A percentile compares a stretch with the other conserved stretches of the same genome.
Evolutionary conservation across 495 filamentous ascomycete genomes (phyloP).

Genomic region (Penicillium paxilli): DNA sequence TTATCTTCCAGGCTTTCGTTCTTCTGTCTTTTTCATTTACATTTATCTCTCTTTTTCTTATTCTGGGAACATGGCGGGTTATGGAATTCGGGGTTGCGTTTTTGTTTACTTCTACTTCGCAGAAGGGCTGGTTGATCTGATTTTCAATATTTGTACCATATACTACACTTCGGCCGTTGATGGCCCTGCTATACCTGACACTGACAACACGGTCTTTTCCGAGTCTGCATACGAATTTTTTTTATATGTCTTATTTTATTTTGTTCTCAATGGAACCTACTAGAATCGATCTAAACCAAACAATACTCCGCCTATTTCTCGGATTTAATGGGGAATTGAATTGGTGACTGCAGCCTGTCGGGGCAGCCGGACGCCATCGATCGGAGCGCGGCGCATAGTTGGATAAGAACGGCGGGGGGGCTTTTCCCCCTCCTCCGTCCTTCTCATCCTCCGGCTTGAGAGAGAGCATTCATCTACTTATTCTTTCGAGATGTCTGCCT

Average conservation of each 20-base stretch:
- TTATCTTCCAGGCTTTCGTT: no score
- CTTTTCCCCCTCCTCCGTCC: conserved; percentile 16
- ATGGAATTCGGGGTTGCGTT: neutral
- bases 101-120: conserved; percentile 3
- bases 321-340: neutral
- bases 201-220: conserved; percentile 9
- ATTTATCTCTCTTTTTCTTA: neutral
- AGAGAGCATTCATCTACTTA: conserved; percentile 24
- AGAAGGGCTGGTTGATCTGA: neutral
- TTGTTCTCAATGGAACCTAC: neutral
- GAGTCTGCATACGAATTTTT: conserved; percentile 1
- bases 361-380: conserved; percentile 30
- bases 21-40: neutral
- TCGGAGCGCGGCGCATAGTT: conserved; percentile 31
- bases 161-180: neutral
- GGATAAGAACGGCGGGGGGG: conserved; percentile 30
- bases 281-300: no score
- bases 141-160: conserved; percentile 1
- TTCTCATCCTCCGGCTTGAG: conserved; percentile 10
- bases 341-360: conserved; percentile 20
- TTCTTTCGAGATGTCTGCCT: conserved; percentile 54
- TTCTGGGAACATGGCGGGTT: neutral
- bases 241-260: neutral
- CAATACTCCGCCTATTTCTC: no score
- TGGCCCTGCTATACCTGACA: neutral